phyloP scores from a whole-genome alignment of 129 eudicot genomes.

The Silybum marianum region DNA sequence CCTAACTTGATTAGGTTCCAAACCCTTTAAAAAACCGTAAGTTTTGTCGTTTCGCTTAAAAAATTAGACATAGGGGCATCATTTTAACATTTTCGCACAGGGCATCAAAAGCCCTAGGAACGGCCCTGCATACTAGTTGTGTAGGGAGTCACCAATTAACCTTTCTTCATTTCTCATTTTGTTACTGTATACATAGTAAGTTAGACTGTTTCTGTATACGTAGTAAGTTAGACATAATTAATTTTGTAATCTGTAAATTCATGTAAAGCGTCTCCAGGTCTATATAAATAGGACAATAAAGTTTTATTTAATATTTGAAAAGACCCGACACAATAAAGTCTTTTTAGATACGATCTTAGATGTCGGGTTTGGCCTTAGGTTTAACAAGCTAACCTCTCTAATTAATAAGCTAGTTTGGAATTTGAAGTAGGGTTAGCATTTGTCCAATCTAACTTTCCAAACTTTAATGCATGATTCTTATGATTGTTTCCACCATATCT shows the following conservation, averaged over 20 bases:
- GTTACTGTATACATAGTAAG: neutral
- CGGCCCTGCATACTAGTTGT: neutral
- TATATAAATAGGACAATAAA: neutral
- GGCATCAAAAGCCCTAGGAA: too few species aligned
- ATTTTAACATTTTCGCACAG: too few species aligned
- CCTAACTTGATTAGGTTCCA: too few species aligned
- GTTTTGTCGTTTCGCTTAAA: too few species aligned
- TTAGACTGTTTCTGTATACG: neutral
- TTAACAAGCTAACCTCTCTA: slow-evolving; percentile 29
- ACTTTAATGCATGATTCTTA: neutral
- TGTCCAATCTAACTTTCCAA: slow-evolving; percentile 14
- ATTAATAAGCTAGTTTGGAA: slow-evolving; percentile 30
- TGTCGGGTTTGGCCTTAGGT: slow-evolving; percentile 20
- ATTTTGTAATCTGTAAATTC: neutral
- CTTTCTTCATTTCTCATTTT: too few species aligned
- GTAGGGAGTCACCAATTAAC: neutral
- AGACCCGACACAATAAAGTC: neutral
- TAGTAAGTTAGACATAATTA: neutral
- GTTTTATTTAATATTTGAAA: neutral
- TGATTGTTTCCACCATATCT: slow-evolving; percentile 26
- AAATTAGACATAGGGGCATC: too few species aligned
- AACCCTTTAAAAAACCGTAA: too few species aligned
- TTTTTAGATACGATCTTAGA: slow-evolving; percentile 31
- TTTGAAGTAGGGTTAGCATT: slow-evolving; percentile 27
- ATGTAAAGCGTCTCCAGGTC: neutral